Conservation (phyloP, 306 rosid genomes). For the Erythrophleum fordii region DNA sequence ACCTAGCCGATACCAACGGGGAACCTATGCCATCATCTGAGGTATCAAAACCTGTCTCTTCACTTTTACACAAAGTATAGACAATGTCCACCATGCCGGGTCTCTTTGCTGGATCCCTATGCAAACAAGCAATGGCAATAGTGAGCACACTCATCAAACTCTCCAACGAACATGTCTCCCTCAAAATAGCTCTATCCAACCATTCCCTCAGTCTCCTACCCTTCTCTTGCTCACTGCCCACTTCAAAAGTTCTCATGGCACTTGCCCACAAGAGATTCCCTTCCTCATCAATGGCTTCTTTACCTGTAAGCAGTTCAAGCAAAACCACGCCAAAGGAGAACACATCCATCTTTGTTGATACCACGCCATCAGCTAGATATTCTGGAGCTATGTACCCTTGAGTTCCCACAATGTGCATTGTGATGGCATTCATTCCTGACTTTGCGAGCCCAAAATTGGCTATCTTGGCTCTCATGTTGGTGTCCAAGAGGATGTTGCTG, state of each 20-base stretch:
- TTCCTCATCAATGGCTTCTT: slow-evolving; percentile 63
- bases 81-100: slow-evolving; percentile 86
- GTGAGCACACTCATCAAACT: slow-evolving; percentile 58
- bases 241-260: slow-evolving; percentile 53
- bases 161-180: slow-evolving; percentile 66
- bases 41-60: slow-evolving; percentile 63
- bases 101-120: slow-evolving; percentile 74
- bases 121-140: slow-evolving; percentile 79
- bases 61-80: slow-evolving; percentile 76
- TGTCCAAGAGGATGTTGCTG: slow-evolving; percentile 87
- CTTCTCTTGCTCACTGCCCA: slow-evolving; percentile 58
- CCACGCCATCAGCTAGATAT: slow-evolving; percentile 79
- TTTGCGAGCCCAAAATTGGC: slow-evolving; percentile 94
- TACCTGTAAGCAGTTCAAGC: slow-evolving; percentile 80
- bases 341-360: slow-evolving; percentile 89
- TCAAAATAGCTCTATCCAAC: slow-evolving; percentile 58
- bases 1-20: slow-evolving; percentile 61
- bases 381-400: slow-evolving; percentile 97
- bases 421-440: slow-evolving; percentile 87
- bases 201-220: slow-evolving; percentile 54
- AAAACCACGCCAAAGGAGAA: slow-evolving; percentile 89
- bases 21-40: slow-evolving; percentile 67
- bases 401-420: slow-evolving; percentile 97
- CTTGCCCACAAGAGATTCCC: slow-evolving; percentile 63
- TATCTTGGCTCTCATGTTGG: slow-evolving; percentile 86